Conservation (phyloP, 176 grass and related monocot species). For the Triticum turgidum region DNA sequence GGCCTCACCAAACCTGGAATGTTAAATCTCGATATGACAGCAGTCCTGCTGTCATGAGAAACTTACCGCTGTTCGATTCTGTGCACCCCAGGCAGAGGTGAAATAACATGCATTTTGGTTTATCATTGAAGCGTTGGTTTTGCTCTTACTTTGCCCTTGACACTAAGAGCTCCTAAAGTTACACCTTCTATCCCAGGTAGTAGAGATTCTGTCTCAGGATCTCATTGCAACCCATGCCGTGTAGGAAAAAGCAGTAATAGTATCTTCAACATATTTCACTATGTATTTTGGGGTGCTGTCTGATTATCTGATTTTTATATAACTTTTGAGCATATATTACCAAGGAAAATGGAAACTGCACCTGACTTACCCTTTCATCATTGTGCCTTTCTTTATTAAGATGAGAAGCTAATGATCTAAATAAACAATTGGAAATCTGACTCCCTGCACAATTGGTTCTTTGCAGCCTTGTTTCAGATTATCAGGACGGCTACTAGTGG, state of each 20-base stretch:
- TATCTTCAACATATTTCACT: background rate
- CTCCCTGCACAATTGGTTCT: background rate
- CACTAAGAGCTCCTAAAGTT: background rate
- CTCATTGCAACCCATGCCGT: background rate
- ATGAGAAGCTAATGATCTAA: background rate
- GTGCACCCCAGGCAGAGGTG: background rate
- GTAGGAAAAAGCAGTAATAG: background rate
- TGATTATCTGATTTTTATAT: background rate
- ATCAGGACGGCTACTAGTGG: conserved; percentile 54
- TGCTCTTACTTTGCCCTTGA: background rate
- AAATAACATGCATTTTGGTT: background rate
- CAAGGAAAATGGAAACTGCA: background rate
- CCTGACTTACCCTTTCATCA: background rate
- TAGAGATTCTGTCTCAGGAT: background rate
- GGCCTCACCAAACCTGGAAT: background rate
- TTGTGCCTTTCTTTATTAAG: background rate
- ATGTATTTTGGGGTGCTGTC: background rate
- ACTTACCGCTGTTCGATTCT: background rate
- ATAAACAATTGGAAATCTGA: conserved; percentile 16
- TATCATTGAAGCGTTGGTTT: background rate
- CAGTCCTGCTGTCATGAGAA: background rate
- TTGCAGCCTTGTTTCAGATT: conserved; percentile 71
- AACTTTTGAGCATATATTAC: background rate
- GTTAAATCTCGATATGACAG: background rate
- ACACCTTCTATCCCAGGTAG: background rate